These are phyloP conservation scores for Schwanniomyces yamadae DNA, from an alignment of 805 yeast species.

Conservation along the genomic window DNA sequence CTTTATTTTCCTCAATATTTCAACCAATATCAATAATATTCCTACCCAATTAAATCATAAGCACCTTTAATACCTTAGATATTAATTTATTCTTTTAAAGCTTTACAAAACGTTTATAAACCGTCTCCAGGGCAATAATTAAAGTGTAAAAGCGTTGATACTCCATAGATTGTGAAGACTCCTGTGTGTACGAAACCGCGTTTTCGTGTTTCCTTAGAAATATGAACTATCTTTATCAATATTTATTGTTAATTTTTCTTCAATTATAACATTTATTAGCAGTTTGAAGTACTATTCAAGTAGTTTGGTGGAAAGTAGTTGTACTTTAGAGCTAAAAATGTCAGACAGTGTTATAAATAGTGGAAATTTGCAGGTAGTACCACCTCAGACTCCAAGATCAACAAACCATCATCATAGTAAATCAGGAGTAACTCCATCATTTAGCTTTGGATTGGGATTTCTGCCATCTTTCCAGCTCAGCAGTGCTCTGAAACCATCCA, in stretches of 20 bases:
- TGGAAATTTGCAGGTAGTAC: slow-evolving; percentile 5
- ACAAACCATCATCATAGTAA: slow-evolving; percentile 5
- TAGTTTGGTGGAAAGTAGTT: slow-evolving; percentile 1
- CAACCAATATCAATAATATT: no score
- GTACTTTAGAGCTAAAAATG: slow-evolving; percentile 1
- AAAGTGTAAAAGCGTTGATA: no score
- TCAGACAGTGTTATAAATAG: slow-evolving; percentile 1
- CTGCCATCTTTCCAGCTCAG: slow-evolving; percentile 44
- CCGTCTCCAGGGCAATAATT: no score
- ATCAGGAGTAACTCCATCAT: slow-evolving; percentile 28
- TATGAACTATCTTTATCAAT: background rate
- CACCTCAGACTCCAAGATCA: slow-evolving; percentile 18
- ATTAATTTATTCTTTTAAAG: no score
- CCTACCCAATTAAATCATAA: no score
- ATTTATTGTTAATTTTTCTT: slow-evolving; percentile 1
- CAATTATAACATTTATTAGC: background rate
- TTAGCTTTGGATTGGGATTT: slow-evolving; percentile 38
- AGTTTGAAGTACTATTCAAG: background rate
- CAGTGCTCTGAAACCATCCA: slow-evolving; percentile 18
- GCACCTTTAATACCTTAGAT: no score
- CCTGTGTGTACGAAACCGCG: slow-evolving; percentile 8
- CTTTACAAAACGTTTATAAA: no score
- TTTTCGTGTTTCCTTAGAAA: slow-evolving; percentile 7
- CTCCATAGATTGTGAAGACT: no score
- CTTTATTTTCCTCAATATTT: no score